Conservation (phyloP, 345 rosid genomes). For the Pugionium dolabratum region DNA sequence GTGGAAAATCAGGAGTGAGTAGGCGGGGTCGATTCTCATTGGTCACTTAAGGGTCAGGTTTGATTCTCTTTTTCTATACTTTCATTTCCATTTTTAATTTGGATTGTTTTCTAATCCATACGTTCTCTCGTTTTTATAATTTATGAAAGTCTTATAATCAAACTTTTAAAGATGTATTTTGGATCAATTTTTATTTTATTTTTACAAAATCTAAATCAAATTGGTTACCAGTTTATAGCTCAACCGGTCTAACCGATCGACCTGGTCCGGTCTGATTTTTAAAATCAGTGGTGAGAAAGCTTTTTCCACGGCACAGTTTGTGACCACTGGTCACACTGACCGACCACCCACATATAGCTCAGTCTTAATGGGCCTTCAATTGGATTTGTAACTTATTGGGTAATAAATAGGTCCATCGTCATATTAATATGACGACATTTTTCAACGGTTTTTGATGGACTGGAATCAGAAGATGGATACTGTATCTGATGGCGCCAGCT, state of each 20-base stretch:
- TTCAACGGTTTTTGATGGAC: not conserved
- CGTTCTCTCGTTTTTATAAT: not conserved
- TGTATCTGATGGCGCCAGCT: constrained; percentile 35
- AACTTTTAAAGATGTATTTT: too few species aligned
- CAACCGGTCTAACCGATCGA: too few species aligned
- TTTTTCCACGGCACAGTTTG: too few species aligned
- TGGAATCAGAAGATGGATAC: not conserved
- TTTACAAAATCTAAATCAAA: too few species aligned
- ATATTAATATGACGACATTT: not conserved
- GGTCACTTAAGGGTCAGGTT: constrained; percentile 63
- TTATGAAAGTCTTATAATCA: too few species aligned
- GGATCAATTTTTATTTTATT: too few species aligned
- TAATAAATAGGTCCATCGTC: not conserved
- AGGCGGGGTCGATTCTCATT: constrained; percentile 55
- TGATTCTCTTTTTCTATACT: constrained; percentile 39
- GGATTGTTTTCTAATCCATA: not conserved
- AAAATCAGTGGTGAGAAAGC: too few species aligned
- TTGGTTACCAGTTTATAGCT: too few species aligned
- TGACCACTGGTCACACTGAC: too few species aligned
- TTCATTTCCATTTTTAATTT: not conserved
- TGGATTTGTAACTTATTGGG: not conserved
- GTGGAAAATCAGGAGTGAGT: constrained; percentile 41
- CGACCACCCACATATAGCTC: not conserved
- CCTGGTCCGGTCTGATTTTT: too few species aligned
- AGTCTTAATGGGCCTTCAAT: constrained; percentile 10